A percentile compares a stretch with the other conserved stretches of the same genome.
Evolutionary conservation across 805 yeast genomes (phyloP).

Genomic region (Priceomyces fermenticarens): DNA sequence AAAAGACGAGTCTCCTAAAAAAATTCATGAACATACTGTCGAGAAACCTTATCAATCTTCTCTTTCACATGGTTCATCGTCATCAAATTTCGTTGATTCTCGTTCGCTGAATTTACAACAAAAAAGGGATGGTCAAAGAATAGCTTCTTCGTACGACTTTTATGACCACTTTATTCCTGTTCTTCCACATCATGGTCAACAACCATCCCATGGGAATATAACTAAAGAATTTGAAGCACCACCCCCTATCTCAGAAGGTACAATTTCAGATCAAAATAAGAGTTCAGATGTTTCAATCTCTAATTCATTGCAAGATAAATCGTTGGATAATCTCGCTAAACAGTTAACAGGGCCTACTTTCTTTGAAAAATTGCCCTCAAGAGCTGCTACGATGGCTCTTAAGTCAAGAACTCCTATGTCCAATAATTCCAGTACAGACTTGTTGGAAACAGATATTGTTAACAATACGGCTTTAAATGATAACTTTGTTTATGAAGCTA

Average conservation of each 20-base stretch:
- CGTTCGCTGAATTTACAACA: constrained; percentile 5
- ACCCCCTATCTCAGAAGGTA: constrained; percentile 4
- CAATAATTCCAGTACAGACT: constrained; percentile 26
- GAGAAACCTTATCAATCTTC: constrained; percentile 9
- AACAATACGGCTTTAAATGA: constrained; percentile 29
- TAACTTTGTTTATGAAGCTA: constrained; percentile 24
- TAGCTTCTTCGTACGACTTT: constrained; percentile 36
- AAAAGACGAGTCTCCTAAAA: constrained; percentile 9
- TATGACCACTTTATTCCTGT: constrained; percentile 43
- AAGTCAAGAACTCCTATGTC: constrained; percentile 11
- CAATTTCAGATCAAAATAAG: constrained; percentile 1
- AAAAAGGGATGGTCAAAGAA: constrained; percentile 10
- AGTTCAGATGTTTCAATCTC: constrained; percentile 3
- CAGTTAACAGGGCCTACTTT: constrained; percentile 33
- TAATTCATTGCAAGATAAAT: constrained; percentile 5
- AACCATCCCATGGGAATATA: constrained; percentile 5
- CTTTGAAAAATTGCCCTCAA: constrained; percentile 37
- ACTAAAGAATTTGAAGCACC: constrained; percentile 6
- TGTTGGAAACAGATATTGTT: constrained; percentile 7
- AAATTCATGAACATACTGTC: constrained; percentile 5
- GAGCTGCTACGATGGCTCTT: constrained; percentile 23
- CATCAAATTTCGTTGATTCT: constrained; percentile 7
- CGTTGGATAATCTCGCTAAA: constrained; percentile 38
- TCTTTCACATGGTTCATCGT: constrained; percentile 9
- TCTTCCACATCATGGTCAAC: constrained; percentile 14